These are phyloP conservation scores for Quillaja saponaria DNA, from an alignment of 306 rosid genomes.

Conservation along the genomic window DNA sequence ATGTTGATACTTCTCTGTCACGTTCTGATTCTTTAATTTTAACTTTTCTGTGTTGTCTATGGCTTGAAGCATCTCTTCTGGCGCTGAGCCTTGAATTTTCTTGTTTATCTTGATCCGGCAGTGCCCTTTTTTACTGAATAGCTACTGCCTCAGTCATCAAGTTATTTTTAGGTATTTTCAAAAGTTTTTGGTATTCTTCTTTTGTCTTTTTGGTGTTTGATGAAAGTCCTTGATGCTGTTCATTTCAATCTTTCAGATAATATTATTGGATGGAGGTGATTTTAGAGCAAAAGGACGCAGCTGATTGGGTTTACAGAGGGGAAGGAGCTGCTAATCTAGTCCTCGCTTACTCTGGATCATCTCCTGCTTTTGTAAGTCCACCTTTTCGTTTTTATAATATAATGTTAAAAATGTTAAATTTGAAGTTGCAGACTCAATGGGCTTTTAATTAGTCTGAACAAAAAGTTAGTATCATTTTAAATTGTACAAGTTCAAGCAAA, in stretches of 20 bases:
- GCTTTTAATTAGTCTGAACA: not conserved
- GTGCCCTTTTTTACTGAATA: not conserved
- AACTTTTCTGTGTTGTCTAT: no score
- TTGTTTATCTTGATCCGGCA: constrained; percentile 3
- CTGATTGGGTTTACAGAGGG: constrained; percentile 81
- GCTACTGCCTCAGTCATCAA: constrained; percentile 1
- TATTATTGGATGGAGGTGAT: constrained; percentile 47
- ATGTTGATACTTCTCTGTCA: no score
- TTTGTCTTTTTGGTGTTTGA: constrained; percentile 13
- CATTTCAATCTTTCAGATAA: constrained; percentile 22
- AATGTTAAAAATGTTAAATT: no score
- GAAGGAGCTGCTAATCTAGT: constrained; percentile 97
- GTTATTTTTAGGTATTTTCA: constrained; percentile 8
- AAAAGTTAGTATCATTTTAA: no score
- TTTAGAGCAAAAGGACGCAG: constrained; percentile 52
- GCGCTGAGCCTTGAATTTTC: no score
- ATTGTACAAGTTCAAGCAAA: not conserved
- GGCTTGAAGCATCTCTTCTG: no score
- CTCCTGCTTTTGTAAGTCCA: constrained; percentile 57
- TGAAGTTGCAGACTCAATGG: not conserved
- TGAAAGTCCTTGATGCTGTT: constrained; percentile 32
- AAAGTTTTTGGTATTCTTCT: not conserved
- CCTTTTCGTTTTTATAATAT: not conserved
- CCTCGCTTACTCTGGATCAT: constrained; percentile 70
- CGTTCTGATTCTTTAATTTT: no score